A percentile compares a stretch with the other conserved stretches of the same genome.
These are phyloP conservation scores for Fusarium nanum DNA, from an alignment of 2,329 filamentous ascomycete species.

Conservation along the genomic window DNA sequence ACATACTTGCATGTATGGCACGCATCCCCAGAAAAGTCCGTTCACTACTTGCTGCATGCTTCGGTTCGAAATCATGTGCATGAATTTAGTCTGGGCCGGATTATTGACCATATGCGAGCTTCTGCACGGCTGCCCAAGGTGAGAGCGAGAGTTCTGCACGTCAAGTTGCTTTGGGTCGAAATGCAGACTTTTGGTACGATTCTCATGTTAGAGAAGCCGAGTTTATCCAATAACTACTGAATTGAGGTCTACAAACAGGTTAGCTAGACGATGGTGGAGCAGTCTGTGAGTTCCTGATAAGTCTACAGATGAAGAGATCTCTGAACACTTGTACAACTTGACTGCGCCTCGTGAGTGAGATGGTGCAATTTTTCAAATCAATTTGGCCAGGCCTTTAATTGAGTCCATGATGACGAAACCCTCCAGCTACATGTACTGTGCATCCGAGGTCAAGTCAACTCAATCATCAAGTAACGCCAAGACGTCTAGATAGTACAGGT, in stretches of 20 bases:
- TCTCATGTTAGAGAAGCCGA: not conserved
- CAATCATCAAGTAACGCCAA: not conserved
- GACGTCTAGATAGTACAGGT: not conserved
- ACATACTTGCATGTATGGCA: slow-evolving; percentile 20
- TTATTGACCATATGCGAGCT: slow-evolving; percentile 6
- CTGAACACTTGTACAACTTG: slow-evolving; percentile 2
- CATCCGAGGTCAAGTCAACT: not conserved
- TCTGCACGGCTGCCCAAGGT: slow-evolving; percentile 30
- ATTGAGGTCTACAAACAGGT: not conserved
- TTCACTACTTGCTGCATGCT: slow-evolving; percentile 3
- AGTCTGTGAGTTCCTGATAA: not conserved
- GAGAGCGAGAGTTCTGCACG: not conserved
- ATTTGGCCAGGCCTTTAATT: not conserved
- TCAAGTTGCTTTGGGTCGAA: slow-evolving; percentile 11
- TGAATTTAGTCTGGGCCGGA: slow-evolving; percentile 5
- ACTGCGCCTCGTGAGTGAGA: not conserved
- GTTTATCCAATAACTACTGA: not conserved
- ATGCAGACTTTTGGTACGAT: slow-evolving; percentile 7
- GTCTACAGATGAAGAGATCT: not conserved
- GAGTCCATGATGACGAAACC: not conserved
- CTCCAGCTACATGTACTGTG: not conserved
- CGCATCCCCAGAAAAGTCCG: not conserved
- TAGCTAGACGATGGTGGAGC: not conserved
- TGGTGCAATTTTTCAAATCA: not conserved
- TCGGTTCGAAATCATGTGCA: slow-evolving; percentile 16